Evolutionary conservation across 2,329 filamentous ascomycete species (phyloP), one percentile per base, ranked within the genome.

Genomic region (Lasiodiplodia hormozganensis): DNA sequence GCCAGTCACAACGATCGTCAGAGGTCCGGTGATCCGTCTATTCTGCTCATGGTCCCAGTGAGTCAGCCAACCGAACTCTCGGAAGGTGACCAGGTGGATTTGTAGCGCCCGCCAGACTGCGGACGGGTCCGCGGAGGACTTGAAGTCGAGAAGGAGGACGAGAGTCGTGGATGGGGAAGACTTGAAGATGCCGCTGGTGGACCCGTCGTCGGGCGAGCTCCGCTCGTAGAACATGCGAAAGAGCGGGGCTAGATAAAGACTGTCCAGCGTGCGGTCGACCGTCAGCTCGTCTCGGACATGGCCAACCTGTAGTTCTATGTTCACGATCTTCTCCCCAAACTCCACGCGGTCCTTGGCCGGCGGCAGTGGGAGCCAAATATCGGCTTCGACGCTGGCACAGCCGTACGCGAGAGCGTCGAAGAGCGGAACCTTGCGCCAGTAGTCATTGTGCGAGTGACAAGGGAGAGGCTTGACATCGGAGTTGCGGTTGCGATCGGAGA

Each of bases 391-490:
- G 58, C 76, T 70, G 1, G 72, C 67, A 68, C 78, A 81, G 28
- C 82, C 82, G 18, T 76, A 76, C 3, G 76, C 75, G 0, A 83
- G 72, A 2, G 81, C 81, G 28, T 74, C 71, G 65, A 79, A 81
- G 31, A 83, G 72, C 6, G 81, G 81, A 1, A 82, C 74, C 21
- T 52, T 49, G 2, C 51, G 62, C 62, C 62, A 56, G 62, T 65
- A 65, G 34, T 65, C 62, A 25, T 65, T 65, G 62, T 65, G 62
- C 11, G 62, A 65, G n/a, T 65, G 81, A 60, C 74, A 76, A 40
- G 71, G 72, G 65, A 79, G 79, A 0, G 79, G 77, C 1, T 76
- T 71, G 31, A 81, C 77, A 58, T 78, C 76, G 60, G 77, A 74
- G 43, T 77, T 80, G 70, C 81, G 76, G 68, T 80, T 77, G 28